Evolutionary conservation across 202 grass and related monocot genomes (phyloP).

Genomic region (Schoenoplectus tabernaemontani): DNA sequence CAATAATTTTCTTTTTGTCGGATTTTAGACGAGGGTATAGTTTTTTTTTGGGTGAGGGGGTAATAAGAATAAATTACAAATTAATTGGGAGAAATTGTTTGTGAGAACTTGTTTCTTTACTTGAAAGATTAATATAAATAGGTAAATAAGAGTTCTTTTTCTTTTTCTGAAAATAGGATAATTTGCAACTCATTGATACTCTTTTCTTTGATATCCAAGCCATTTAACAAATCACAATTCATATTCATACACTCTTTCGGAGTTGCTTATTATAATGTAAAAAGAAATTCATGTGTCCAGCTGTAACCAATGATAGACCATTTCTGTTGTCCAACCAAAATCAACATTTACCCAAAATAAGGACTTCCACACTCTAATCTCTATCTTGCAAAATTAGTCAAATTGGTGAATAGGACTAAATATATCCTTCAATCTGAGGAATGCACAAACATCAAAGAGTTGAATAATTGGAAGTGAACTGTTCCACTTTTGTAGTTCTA

Average conservation of each 20-base stretch:
- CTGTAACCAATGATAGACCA: not conserved
- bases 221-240: not conserved
- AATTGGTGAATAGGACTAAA: too few species aligned
- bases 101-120: not conserved
- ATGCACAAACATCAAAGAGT: too few species aligned
- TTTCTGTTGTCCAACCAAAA: not conserved
- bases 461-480: not conserved
- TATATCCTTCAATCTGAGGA: too few species aligned
- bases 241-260: not conserved
- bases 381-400: not conserved
- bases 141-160: not conserved
- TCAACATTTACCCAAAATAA: not conserved
- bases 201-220: not conserved
- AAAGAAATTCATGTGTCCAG: not conserved
- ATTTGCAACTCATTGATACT: not conserved
- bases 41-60: not conserved
- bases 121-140: not conserved
- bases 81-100: not conserved
- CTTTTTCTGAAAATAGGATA: not conserved
- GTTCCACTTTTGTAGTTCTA: not conserved
- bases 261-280: not conserved
- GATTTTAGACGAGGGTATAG: not conserved
- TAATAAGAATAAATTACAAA: not conserved
- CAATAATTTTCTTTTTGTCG: not conserved
- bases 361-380: not conserved